phyloP scores from a whole-genome alignment of 148 eudicot species.

The Heliosperma pusillum region DNA sequence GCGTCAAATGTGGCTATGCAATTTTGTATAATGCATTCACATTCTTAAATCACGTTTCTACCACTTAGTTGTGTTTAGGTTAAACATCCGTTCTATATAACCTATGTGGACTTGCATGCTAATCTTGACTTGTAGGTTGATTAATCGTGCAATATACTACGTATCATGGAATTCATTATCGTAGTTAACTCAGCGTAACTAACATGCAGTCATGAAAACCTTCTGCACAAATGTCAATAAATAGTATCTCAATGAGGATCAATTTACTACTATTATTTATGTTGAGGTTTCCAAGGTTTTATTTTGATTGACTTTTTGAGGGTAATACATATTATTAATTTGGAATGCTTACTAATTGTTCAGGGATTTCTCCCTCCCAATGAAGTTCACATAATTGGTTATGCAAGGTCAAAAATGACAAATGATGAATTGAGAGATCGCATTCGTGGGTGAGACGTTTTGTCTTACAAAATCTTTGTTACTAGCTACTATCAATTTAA shows the following conservation, averaged over 20 bases:
- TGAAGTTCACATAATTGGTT: conserved; percentile 87
- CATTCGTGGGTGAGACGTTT: conserved; percentile 60
- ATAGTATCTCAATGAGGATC: background rate
- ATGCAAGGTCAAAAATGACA: conserved; percentile 80
- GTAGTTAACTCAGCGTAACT: too few species aligned
- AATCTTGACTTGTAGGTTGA: too few species aligned
- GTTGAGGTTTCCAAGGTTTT: too few species aligned
- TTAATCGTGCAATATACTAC: background rate
- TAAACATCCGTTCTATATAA: background rate
- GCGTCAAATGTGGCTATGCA: background rate
- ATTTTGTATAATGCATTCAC: background rate
- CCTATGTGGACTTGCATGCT: background rate
- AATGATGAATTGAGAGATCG: conserved; percentile 73
- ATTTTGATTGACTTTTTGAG: background rate
- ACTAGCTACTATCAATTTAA: background rate
- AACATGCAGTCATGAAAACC: background rate
- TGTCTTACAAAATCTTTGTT: background rate
- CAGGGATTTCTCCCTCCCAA: conserved; percentile 64
- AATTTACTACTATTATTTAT: too few species aligned
- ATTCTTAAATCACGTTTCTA: background rate
- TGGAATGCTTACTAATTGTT: conserved; percentile 14
- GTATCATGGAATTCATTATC: too few species aligned
- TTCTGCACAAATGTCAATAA: background rate
- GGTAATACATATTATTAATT: conserved; percentile 3
- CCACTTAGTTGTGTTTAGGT: background rate